These are phyloP conservation scores for Scheffersomyces ergatensis DNA, from an alignment of 805 yeast genomes.

Conservation along the genomic window DNA sequence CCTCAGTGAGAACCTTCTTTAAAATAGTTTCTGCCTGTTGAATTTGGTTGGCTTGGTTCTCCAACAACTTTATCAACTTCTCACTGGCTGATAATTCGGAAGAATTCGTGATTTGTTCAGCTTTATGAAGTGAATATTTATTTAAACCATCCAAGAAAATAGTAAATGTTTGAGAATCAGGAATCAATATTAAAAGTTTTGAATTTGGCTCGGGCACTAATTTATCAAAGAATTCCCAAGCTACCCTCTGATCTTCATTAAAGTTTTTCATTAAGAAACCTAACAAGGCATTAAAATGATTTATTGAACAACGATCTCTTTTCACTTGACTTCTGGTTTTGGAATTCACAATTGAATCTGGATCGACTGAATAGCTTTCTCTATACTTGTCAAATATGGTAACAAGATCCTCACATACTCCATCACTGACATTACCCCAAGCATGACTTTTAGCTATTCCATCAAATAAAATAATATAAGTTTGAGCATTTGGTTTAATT, in stretches of 20 bases:
- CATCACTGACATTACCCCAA: conserved; percentile 29
- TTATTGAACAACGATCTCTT: conserved; percentile 8
- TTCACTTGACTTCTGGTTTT: neutral
- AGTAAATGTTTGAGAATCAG: conserved; percentile 37
- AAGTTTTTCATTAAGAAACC: conserved; percentile 33
- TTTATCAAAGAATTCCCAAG: conserved; percentile 36
- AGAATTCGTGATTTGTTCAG: conserved; percentile 12
- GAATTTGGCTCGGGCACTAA: conserved; percentile 15
- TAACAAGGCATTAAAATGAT: conserved; percentile 37
- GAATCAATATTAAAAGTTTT: conserved; percentile 12
- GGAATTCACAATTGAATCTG: neutral
- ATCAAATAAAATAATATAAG: conserved; percentile 31
- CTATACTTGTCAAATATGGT: conserved; percentile 16
- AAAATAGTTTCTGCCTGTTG: conserved; percentile 25
- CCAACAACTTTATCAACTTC: conserved; percentile 20
- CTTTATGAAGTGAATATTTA: conserved; percentile 12
- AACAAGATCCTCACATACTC: conserved; percentile 16
- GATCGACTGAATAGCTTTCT: neutral
- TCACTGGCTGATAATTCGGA: conserved; percentile 12
- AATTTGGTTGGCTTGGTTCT: conserved; percentile 25
- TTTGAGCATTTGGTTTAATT: conserved; percentile 48
- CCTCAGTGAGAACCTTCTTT: conserved; percentile 21
- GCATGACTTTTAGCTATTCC: conserved; percentile 30
- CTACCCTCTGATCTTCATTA: conserved; percentile 25
- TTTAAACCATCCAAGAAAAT: conserved; percentile 36